phyloP scores from a whole-genome alignment of 306 rosid genomes.

The Senna tora region DNA sequence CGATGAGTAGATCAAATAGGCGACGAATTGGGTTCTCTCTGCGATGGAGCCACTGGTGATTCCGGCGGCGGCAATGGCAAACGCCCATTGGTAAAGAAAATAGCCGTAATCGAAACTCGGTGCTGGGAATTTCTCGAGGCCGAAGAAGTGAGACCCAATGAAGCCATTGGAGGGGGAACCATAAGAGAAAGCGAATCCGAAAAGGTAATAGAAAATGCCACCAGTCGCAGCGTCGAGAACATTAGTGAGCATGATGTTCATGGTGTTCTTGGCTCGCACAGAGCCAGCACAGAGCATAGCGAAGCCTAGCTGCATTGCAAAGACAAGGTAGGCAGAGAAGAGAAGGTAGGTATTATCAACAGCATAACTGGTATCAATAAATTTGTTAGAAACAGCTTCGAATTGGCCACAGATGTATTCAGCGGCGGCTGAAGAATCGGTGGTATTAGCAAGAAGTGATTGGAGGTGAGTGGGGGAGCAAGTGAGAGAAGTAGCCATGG shows the following conservation, averaged over 20 bases:
- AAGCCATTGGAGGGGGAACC: constrained; percentile 52
- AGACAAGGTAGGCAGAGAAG: constrained; percentile 56
- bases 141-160: constrained; percentile 50
- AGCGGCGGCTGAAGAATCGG: constrained; percentile 41
- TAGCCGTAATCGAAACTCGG: constrained; percentile 38
- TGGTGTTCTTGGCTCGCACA: constrained; percentile 56
- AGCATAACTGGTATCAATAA: constrained; percentile 44
- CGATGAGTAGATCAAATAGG: constrained; percentile 56
- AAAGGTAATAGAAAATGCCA: constrained; percentile 48
- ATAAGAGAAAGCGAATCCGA: constrained; percentile 55
- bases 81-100: constrained; percentile 58
- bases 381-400: constrained; percentile 42
- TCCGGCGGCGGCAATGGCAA: constrained; percentile 61
- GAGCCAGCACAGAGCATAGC: constrained; percentile 67
- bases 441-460: constrained; percentile 27
- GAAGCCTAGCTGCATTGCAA: constrained; percentile 63
- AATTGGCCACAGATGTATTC: constrained; percentile 52
- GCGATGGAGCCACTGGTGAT: constrained; percentile 63
- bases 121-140: constrained; percentile 43
- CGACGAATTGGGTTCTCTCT: constrained; percentile 49
- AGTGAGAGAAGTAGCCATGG: constrained; percentile 36
- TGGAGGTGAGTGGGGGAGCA: constrained; percentile 49
- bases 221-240: constrained; percentile 60
- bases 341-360: constrained; percentile 54
- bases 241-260: constrained; percentile 66